A percentile compares a stretch with the other conserved stretches of the same genome.
Evolutionary conservation across 2,329 filamentous ascomycete genomes (phyloP).

Genomic region (Aspergillus neotritici): DNA sequence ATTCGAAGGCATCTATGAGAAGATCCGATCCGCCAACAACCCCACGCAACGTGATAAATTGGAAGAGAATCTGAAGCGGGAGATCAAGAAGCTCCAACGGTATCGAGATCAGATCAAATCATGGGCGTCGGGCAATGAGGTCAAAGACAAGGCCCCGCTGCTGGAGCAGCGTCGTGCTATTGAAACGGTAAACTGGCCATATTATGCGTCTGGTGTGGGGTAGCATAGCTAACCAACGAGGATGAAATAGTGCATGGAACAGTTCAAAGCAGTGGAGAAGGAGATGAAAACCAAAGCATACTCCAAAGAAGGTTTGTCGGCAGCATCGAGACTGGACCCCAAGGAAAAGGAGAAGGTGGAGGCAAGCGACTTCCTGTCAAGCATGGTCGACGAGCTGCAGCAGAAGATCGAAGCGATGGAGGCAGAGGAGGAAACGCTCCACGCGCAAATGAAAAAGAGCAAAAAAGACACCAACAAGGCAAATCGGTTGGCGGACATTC

Average conservation of each 20-base stretch:
- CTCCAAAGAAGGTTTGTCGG: conserved; percentile 92
- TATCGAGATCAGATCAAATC: conserved; percentile 98
- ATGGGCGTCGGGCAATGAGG: conserved; percentile 96
- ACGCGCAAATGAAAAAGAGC: conserved; percentile 88
- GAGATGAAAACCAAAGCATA: conserved; percentile 99
- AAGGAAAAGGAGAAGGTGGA: conserved; percentile 94
- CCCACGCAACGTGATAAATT: conserved; percentile 96
- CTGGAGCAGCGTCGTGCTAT: conserved; percentile 92
- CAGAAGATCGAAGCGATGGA: conserved; percentile 89
- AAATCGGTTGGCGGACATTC: conserved; percentile 81
- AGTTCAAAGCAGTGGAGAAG: conserved; percentile 99
- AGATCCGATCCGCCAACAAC: conserved; percentile 90
- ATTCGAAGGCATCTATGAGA: conserved; percentile 95
- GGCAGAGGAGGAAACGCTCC: conserved; percentile 79
- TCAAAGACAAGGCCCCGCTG: conserved; percentile 97
- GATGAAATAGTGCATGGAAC: conserved; percentile 66
- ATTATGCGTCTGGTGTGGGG: background rate
- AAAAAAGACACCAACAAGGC: conserved; percentile 80
- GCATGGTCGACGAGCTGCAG: conserved; percentile 86
- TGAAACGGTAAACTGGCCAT: conserved; percentile 65
- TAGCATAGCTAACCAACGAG: conserved; percentile 21
- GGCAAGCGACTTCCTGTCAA: conserved; percentile 75
- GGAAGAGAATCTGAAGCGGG: conserved; percentile 95
- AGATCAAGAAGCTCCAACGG: conserved; percentile 99
- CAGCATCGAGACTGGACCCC: conserved; percentile 90